Percentiles rank a stretch among this genome's conserved stretches.
Evolutionary conservation across 352 stramenopile genomes (phyloP).

Genomic region (Peronospora farinosa): DNA sequence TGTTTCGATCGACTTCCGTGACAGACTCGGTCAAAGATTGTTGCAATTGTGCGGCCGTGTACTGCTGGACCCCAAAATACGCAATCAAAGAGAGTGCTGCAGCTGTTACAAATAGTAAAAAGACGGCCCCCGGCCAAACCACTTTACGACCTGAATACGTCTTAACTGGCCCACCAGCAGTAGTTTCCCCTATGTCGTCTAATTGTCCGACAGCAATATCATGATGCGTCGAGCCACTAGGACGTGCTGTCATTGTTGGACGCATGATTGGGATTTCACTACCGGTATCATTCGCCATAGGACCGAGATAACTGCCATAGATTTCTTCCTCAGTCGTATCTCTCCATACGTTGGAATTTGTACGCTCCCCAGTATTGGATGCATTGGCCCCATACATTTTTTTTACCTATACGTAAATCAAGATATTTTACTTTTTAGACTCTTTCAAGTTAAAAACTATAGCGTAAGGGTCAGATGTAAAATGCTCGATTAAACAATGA

Average conservation of each 20-base stretch:
- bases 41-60: constrained; percentile 59
- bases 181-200: constrained; percentile 30
- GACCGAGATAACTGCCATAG: constrained; percentile 67
- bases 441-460: too few relatives aligned
- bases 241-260: constrained; percentile 35
- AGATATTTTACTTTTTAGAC: not conserved
- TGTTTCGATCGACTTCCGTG: constrained; percentile 23
- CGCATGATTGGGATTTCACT: constrained; percentile 44
- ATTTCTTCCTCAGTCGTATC: constrained; percentile 67
- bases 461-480: too few relatives aligned
- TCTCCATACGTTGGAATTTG: constrained; percentile 53
- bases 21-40: constrained; percentile 48
- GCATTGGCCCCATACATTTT: constrained; percentile 26
- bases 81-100: constrained; percentile 46
- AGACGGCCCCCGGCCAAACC: constrained; percentile 70
- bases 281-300: constrained; percentile 23
- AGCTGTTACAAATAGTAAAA: constrained; percentile 52
- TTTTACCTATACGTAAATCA: constrained; percentile 3
- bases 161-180: constrained; percentile 7
- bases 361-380: constrained; percentile 17
- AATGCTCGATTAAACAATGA: too few relatives aligned
- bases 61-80: constrained; percentile 58
- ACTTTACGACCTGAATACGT: constrained; percentile 63
- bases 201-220: constrained; percentile 73
- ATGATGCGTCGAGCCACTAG: constrained; percentile 36